Evolutionary conservation across 2,329 filamentous ascomycete species (phyloP), one percentile per base, ranked within the genome.

Genomic region (Chaetomiaceae sp.): DNA sequence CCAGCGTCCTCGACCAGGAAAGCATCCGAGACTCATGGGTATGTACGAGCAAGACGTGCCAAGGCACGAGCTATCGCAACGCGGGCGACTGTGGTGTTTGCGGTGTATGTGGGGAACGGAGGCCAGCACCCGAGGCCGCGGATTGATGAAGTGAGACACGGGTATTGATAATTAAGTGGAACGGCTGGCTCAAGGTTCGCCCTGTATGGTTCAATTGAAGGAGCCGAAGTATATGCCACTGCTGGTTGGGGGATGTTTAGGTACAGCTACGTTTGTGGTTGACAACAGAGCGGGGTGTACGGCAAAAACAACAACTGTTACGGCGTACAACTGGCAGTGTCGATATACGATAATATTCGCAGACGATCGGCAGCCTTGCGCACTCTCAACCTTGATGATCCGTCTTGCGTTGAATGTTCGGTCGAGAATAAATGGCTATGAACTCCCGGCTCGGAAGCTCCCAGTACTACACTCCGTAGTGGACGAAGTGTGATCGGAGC

Each of bases 1-100:
- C 81, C 19, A 79, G 91, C 53, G 85, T 90, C 1, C 66, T 91
- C 2, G 71, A 77, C 36, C 65, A 71, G 1, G 59, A 65, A 0
- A 72, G 73, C 40, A 70, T 82, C 36, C 66, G 73, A 0, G 65
- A 70, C 15, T 66, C 75, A n/a, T 91, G 87, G 86, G 66, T 65
- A 38, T 91, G 86, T 60, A 62, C 60, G 35, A 78, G 73, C 53
- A 59, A 62, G 3, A 54, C 66, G 2, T 91, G 86, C 60, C 65
- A 65, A 49, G 71, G 66, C 11, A 76, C 72, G 37, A 50, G 57
- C 17, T 91, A 88, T 60, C 59, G 82, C 42, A 91, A 90, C 58
- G 73, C 83, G 10, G 78, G 75, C 1, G 85, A 90, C 62, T 79
- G 73, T 52, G 83, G 81, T 6, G 62, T 81, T 1, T 91, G 86